Evolutionary conservation across 148 eudicot genomes (phyloP), one percentile per base, ranked within the genome.

Genomic region (Diospyros kaki): DNA sequence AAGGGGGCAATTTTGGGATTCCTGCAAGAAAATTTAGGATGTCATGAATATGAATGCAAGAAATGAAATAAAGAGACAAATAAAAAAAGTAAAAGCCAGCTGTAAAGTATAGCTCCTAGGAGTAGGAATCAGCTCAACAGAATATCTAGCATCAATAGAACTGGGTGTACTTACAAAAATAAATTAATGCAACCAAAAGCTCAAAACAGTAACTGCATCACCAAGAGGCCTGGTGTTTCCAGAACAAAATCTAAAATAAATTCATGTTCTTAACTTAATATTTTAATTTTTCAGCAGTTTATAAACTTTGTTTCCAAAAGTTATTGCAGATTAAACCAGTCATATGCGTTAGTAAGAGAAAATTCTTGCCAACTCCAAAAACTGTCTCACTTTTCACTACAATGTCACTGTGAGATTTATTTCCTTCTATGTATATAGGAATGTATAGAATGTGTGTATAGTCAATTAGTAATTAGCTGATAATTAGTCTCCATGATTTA

Each of bases 1-100:
- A 75, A 95, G 92, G 61, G 83, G 82, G 79, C 97, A 89, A 55
- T 81, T 78, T 65, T 70, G 73, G 48, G 97, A 85, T 84, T 90
- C 97, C 97, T 95, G 92, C 56, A 80, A 75, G 40, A 68, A 73
- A 39, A 74, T 1, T 61, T 41, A 51, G 48, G 9, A 17, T 10
- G 43, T 59, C 52, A 42, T 17, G 18, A 54, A 45, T 51, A 43
- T 66, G 17, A 55, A 18, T 44, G 7, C 54, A 13, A 48, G 41
- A 15, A 67, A 61, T 15, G 6, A 41, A 62, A 12, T 48, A 65
- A 66, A 54, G 69, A 28, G 42, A 28, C 18, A 14, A 59, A 48
- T 18, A 43, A 18, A 48, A 58, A 40, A 71, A n/a, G 14, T 9
- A 12, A 48, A 52, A 50, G 4, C 43, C 43, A 12, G 7, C n/a